phyloP scores from a whole-genome alignment of 2,329 filamentous ascomycete species.

The Cytospora paraplurivora region DNA sequence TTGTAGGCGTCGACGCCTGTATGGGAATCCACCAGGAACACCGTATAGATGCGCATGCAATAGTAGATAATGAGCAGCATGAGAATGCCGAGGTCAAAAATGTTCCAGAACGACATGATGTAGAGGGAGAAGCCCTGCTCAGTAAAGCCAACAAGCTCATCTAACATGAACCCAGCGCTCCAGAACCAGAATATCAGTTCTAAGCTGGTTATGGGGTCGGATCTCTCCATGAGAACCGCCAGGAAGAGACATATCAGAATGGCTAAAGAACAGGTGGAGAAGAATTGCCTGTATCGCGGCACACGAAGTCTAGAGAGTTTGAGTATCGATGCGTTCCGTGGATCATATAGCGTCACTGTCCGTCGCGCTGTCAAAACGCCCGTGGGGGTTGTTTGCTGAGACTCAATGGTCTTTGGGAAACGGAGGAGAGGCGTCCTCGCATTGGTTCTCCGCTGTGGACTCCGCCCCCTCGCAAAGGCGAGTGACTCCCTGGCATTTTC shows the following conservation, averaged over 20 bases:
- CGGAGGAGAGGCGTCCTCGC: constrained; percentile 56
- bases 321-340: constrained; percentile 84
- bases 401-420: constrained; percentile 38
- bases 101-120: constrained; percentile 97
- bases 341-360: constrained; percentile 86
- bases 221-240: constrained; percentile 75
- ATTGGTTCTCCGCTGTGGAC: constrained; percentile 40
- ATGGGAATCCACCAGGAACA: constrained; percentile 76
- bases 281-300: constrained; percentile 85
- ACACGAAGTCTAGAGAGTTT: constrained; percentile 90
- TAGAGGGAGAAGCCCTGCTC: constrained; percentile 96
- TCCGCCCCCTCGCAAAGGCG: constrained; percentile 28
- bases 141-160: constrained; percentile 93
- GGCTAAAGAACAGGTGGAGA: constrained; percentile 85
- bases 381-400: constrained; percentile 35
- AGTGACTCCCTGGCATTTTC: constrained; percentile 39
- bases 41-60: constrained; percentile 83
- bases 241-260: constrained; percentile 84
- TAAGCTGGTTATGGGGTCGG: constrained; percentile 76
- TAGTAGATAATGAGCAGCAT: constrained; percentile 87
- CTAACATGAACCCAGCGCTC: constrained; percentile 95
- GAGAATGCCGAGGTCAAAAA: constrained; percentile 89
- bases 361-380: constrained; percentile 53
- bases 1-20: constrained; percentile 85
- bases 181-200: constrained; percentile 97